Percentiles rank a stretch among this genome's conserved stretches.
phyloP scores from a whole-genome alignment of 805 yeast genomes.

The Starmera pachycereana region DNA sequence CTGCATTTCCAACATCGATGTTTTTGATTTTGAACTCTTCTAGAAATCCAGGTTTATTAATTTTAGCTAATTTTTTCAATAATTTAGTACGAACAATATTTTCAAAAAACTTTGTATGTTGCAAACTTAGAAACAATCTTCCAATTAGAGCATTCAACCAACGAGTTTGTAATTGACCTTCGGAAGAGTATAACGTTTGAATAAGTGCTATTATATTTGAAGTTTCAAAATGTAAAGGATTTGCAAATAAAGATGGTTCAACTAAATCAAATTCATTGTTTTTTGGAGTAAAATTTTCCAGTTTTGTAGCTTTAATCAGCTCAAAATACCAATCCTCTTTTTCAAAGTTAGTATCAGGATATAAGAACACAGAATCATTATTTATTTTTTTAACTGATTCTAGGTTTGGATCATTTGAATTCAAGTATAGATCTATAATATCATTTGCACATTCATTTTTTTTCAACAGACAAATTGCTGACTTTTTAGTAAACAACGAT shows the following conservation, averaged over 20 bases:
- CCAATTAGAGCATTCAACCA: conserved; percentile 91
- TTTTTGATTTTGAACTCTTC: conserved; percentile 71
- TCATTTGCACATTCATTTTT: conserved; percentile 23
- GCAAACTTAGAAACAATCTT: conserved; percentile 66
- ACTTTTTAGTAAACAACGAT: conserved; percentile 67
- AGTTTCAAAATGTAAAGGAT: conserved; percentile 62
- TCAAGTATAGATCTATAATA: too few relatives aligned
- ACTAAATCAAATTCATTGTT: conserved; percentile 22
- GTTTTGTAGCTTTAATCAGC: conserved; percentile 65
- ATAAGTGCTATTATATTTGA: conserved; percentile 64
- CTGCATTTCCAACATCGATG: conserved; percentile 66
- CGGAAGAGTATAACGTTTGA: conserved; percentile 70
- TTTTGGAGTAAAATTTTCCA: conserved; percentile 14
- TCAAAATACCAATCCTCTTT: conserved; percentile 94
- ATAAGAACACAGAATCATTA: conserved; percentile 38
- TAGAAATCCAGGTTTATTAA: conserved; percentile 79
- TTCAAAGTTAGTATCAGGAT: conserved; percentile 66
- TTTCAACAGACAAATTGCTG: conserved; percentile 66
- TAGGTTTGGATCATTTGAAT: conserved; percentile 22
- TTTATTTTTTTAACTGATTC: conserved; percentile 18
- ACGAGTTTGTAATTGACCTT: conserved; percentile 70
- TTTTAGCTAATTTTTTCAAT: conserved; percentile 62
- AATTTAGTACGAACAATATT: conserved; percentile 47
- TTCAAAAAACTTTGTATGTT: conserved; percentile 59
- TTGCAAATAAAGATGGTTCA: conserved; percentile 59